These are phyloP conservation scores for Rhizopogon parksii DNA, from an alignment of 1,284 basidiomycete genomes.

Conservation along the genomic window DNA sequence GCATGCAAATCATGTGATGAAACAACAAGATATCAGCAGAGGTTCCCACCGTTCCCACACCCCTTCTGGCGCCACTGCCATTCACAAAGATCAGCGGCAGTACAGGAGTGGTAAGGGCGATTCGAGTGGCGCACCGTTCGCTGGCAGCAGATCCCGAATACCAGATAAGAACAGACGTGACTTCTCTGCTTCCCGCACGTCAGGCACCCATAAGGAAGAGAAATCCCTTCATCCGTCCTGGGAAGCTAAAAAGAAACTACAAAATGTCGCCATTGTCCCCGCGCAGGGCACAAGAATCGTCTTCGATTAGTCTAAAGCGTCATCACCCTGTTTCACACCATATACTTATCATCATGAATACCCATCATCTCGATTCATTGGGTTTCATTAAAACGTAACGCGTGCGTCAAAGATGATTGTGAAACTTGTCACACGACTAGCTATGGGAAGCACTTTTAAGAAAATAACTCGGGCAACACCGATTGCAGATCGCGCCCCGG, in stretches of 20 bases:
- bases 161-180: constrained; percentile 5
- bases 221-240: constrained; percentile 81
- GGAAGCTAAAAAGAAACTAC: constrained; percentile 81
- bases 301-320: constrained; percentile 34
- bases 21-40: constrained; percentile 34
- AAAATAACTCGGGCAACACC: too few species aligned
- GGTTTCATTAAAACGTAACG: neutral
- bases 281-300: constrained; percentile 64
- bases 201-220: constrained; percentile 19
- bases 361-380: neutral
- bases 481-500: too few species aligned
- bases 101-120: constrained; percentile 7
- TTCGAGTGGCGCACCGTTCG: neutral
- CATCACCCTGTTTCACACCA: neutral
- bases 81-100: constrained; percentile 15
- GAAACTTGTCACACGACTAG: neutral
- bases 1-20: constrained; percentile 86
- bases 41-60: constrained; percentile 9
- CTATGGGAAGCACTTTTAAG: neutral
- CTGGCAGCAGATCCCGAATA: neutral
- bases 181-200: neutral
- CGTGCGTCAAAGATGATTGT: neutral
- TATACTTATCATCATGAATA: too few species aligned
- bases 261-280: constrained; percentile 48
- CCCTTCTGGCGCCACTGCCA: constrained; percentile 1